These are phyloP conservation scores for Aureobasidium melanogenum DNA, from an alignment of 2,329 filamentous ascomycete genomes.

Conservation along the genomic window DNA sequence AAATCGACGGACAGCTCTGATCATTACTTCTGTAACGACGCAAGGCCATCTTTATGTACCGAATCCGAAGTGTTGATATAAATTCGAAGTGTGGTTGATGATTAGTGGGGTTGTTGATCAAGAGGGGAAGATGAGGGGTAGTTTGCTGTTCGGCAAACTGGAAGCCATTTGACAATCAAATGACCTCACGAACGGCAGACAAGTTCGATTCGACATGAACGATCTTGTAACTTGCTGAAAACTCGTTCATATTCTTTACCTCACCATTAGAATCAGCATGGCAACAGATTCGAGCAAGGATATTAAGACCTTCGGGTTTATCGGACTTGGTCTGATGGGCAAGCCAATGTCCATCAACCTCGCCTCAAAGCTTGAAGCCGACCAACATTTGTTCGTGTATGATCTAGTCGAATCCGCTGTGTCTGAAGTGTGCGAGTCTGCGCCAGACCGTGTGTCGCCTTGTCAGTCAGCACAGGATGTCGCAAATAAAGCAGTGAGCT, in stretches of 20 bases:
- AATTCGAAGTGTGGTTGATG: not conserved
- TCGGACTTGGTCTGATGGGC: constrained; percentile 49
- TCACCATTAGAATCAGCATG: not conserved
- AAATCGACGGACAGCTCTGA: not conserved
- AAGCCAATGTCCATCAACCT: constrained; percentile 45
- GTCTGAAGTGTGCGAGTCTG: constrained; percentile 35
- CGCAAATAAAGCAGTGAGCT: constrained; percentile 40
- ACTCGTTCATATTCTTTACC: not conserved
- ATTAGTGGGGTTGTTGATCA: not conserved
- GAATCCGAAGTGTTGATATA: not conserved
- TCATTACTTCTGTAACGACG: no score
- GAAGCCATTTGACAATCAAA: not conserved
- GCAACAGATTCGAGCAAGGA: not conserved
- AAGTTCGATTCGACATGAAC: not conserved
- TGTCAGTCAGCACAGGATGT: constrained; percentile 39
- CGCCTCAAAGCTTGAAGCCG: constrained; percentile 35
- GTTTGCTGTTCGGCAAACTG: not conserved
- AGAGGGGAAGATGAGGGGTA: not conserved
- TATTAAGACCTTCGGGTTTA: constrained; percentile 34
- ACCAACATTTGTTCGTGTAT: constrained; percentile 39
- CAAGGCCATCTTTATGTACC: no score
- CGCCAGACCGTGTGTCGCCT: constrained; percentile 30
- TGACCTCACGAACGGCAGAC: not conserved
- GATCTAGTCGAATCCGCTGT: constrained; percentile 39
- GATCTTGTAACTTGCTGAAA: not conserved